Base-by-base conservation (phyloP, 805 yeast species). In the Maudiozyma serrabonitensis region DNA sequence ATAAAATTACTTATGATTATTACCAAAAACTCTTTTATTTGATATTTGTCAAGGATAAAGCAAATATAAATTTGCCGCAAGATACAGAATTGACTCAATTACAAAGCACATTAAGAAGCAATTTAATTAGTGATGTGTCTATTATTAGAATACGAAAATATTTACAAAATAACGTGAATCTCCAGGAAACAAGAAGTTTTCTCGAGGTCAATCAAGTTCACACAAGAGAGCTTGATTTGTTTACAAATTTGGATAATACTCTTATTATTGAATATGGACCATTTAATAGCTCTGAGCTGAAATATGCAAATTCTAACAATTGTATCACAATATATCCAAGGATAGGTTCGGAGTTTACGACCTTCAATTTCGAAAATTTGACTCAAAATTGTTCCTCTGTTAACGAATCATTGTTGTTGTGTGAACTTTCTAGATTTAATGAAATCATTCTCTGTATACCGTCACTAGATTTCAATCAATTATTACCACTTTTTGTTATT, bases 11-110 rank as follows among this genome's bases (percentile, higher is more conserved):
- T 1, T 40, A 40, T 26, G 38, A 46, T 15, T 40, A 46, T 12
- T 46, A 46, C 26, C 49, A 46, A 9, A 41, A 37, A 39, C 11
- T 34, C 9, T 41, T 39, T 18, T 46, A 18, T 16, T 34, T 46
- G 6, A 9, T 41, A 12, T 34, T 32, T 7, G 25, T 46, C 15
- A 32, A 26, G 26, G 42, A 15, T 16, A 19, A 19, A 39, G 6
- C 8, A 13, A 25, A 21, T 8, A n/a, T 6, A 7, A 16, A 41
- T n/a, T 21, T 15, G 4, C 40, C 40, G 6, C 42, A 18, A 13
- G 15, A 23, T 23, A 26, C 32, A 7, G 32, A 41, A 15, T 41
- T 26, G 15, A 13, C 32, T 6, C 32, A 41, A 26, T 25, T 41
- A 11, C 9, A 13, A 15, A 37, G 23, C 9, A 23, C 38, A 4